A percentile compares a stretch with the other conserved stretches of the same genome.
These are phyloP conservation scores for Diaporthe citrichinensis DNA, from an alignment of 2,329 filamentous ascomycete genomes.

Conservation along the genomic window DNA sequence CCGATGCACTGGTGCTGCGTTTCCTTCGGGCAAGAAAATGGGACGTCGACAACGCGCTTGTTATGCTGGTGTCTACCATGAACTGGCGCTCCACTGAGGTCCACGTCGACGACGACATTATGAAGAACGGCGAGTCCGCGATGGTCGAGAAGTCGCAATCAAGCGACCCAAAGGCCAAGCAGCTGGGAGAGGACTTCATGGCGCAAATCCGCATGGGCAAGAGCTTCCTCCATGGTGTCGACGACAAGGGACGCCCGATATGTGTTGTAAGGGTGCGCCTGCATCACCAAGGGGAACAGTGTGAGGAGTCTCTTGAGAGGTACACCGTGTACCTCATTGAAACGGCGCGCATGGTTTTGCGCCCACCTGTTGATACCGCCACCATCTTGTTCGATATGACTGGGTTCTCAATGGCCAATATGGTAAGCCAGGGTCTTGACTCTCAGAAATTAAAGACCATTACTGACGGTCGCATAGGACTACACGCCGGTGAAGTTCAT, in stretches of 20 bases:
- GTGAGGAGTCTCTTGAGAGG: slow-evolving; percentile 83
- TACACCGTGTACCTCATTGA: slow-evolving; percentile 97
- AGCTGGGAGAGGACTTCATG: slow-evolving; percentile 82
- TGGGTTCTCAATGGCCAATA: slow-evolving; percentile 92
- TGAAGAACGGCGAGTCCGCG: slow-evolving; percentile 79
- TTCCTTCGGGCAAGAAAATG: slow-evolving; percentile 94
- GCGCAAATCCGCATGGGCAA: slow-evolving; percentile 90
- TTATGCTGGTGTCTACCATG: slow-evolving; percentile 96
- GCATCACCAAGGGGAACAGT: slow-evolving; percentile 87
- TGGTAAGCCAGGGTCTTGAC: slow-evolving; percentile 68
- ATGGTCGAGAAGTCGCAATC: slow-evolving; percentile 73
- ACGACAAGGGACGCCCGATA: slow-evolving; percentile 87
- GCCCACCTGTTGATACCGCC: slow-evolving; percentile 90
- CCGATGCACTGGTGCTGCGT: slow-evolving; percentile 85
- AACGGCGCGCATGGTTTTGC: slow-evolving; percentile 87
- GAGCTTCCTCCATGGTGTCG: slow-evolving; percentile 89
- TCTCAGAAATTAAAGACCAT: neutral
- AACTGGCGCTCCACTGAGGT: slow-evolving; percentile 89
- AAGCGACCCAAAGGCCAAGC: slow-evolving; percentile 73
- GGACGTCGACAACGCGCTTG: slow-evolving; percentile 92
- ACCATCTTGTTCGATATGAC: slow-evolving; percentile 98
- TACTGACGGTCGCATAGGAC: slow-evolving; percentile 67
- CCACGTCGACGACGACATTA: slow-evolving; percentile 91
- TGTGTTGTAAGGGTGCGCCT: slow-evolving; percentile 87
- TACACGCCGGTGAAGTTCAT: slow-evolving; percentile 98